phyloP scores from a whole-genome alignment of 164 flowering plant species.

The Brasenia schreberi region DNA sequence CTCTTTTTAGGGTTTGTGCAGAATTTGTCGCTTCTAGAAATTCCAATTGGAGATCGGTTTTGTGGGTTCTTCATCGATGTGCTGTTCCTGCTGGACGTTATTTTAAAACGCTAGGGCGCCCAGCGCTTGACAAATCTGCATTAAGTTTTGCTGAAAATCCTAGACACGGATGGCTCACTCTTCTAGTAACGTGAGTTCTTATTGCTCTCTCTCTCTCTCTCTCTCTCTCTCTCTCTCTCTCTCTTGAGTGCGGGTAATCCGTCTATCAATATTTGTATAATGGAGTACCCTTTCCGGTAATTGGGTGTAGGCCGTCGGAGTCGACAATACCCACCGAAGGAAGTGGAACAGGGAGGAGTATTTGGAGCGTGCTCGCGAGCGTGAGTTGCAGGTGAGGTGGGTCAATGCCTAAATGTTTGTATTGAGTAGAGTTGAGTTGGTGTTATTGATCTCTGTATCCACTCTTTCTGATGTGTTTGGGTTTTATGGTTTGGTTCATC shows the following conservation, averaged over 20 bases:
- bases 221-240: neutral
- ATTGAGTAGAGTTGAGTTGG: neutral
- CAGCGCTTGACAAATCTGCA: too few relatives aligned
- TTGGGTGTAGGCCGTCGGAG: conserved; percentile 43
- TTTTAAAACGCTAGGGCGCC: too few relatives aligned
- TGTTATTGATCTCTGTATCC: neutral
- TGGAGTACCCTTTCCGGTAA: neutral
- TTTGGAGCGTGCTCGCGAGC: conserved; percentile 73
- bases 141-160: neutral
- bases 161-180: conserved; percentile 20
- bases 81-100: too few relatives aligned
- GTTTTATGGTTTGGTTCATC: neutral
- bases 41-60: too few relatives aligned
- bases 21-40: too few relatives aligned
- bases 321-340: conserved; percentile 70
- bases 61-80: too few relatives aligned
- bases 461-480: neutral
- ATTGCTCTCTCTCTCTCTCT: too few relatives aligned
- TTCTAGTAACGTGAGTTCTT: conserved; percentile 20
- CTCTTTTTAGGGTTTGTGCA: too few relatives aligned
- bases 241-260: neutral
- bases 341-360: conserved; percentile 82
- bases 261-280: neutral
- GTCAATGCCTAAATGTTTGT: neutral
- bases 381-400: conserved; percentile 51